phyloP scores from a whole-genome alignment of 148 eudicot species.

The Rhododendron griersonianum region DNA sequence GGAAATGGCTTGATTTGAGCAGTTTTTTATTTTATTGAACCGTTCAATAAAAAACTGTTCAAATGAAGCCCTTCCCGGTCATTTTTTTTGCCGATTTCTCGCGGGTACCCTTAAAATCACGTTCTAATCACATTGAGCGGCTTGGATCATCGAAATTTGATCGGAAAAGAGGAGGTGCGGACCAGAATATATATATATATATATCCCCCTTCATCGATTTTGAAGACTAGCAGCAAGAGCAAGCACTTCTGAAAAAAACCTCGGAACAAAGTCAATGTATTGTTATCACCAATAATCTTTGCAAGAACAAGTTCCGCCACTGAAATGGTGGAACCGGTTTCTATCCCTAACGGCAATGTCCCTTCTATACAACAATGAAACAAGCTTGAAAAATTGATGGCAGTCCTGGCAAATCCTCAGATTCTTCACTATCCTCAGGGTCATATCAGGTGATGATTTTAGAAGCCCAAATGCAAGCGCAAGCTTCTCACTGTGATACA shows the following conservation, averaged over 20 bases:
- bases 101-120: no score
- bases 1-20: no score
- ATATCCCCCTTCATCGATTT: not conserved
- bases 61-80: no score
- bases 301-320: not conserved
- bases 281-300: conserved; percentile 2
- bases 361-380: conserved; percentile 2
- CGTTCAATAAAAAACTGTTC: no score
- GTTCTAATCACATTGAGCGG: no score
- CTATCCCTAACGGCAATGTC: not conserved
- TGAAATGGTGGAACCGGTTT: conserved; percentile 4
- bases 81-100: no score
- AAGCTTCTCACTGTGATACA: not conserved
- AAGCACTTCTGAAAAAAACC: not conserved
- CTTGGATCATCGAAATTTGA: no score
- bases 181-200: no score
- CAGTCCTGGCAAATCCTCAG: conserved; percentile 8
- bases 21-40: no score
- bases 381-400: conserved; percentile 7
- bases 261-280: not conserved
- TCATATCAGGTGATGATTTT: not conserved
- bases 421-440: not conserved
- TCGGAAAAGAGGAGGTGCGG: no score
- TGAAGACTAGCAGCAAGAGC: not conserved
- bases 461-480: conserved; percentile 4